Percentiles rank a stretch among this genome's conserved stretches.
phyloP scores from a whole-genome alignment of 768 basidiomycete species.

The Hydnomerulius pinastri region DNA sequence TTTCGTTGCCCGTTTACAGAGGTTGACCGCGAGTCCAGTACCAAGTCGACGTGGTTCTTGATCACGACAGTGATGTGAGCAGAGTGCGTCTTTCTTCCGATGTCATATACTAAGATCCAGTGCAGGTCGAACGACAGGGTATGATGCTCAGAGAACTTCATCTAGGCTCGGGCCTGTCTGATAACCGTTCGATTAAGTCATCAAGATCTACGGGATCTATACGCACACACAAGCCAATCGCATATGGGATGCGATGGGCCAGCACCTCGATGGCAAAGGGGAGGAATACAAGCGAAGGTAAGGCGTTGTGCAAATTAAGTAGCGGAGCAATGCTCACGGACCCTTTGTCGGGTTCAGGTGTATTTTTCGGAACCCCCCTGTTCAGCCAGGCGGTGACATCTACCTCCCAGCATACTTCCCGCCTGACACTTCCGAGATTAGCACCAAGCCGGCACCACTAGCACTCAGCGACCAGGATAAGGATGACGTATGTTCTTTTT shows the following conservation, averaged over 20 bases:
- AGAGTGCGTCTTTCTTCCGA: neutral
- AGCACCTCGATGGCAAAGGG: slow-evolving; percentile 44
- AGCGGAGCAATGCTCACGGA: neutral
- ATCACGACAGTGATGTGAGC: slow-evolving; percentile 36
- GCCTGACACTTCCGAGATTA: slow-evolving; percentile 28
- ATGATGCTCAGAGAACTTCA: neutral
- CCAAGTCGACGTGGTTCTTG: slow-evolving; percentile 48
- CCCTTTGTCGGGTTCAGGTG: slow-evolving; percentile 37
- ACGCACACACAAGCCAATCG: slow-evolving; percentile 49
- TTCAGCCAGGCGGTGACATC: slow-evolving; percentile 40
- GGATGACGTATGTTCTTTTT: slow-evolving; percentile 42
- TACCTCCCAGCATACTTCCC: slow-evolving; percentile 57
- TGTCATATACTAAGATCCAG: neutral
- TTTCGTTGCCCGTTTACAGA: neutral
- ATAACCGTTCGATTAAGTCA: slow-evolving; percentile 36
- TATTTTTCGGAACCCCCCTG: slow-evolving; percentile 39
- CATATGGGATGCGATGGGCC: slow-evolving; percentile 50
- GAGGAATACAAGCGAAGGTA: slow-evolving; percentile 57
- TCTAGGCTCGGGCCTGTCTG: too few species aligned
- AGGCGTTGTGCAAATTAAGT: neutral
- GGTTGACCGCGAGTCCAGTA: slow-evolving; percentile 35
- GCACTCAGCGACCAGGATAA: slow-evolving; percentile 45
- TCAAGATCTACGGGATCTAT: slow-evolving; percentile 53
- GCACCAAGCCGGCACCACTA: slow-evolving; percentile 22
- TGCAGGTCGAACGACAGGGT: slow-evolving; percentile 44